Evolutionary conservation across 768 basidiomycete genomes (phyloP).

Genomic region (Pholiota microspora): DNA sequence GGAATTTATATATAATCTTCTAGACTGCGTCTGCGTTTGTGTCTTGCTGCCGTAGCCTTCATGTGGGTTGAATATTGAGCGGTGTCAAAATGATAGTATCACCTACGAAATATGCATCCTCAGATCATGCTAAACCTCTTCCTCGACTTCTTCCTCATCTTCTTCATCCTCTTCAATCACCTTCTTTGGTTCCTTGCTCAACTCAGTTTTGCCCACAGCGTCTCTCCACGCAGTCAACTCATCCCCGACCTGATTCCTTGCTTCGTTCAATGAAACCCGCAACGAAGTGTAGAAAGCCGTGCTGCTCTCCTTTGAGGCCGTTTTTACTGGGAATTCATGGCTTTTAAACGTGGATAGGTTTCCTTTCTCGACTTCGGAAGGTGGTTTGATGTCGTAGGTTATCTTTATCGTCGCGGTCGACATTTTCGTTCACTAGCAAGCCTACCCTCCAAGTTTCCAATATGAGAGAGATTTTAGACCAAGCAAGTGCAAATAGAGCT

Average conservation of each 20-base stretch:
- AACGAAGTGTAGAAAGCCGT: constrained; percentile 51
- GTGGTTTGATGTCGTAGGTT: constrained; percentile 21
- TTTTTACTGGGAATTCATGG: constrained; percentile 12
- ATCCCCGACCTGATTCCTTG: constrained; percentile 55
- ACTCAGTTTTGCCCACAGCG: constrained; percentile 62
- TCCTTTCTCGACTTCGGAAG: constrained; percentile 5
- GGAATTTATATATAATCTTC: constrained; percentile 10
- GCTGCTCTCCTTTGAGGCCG: constrained; percentile 12
- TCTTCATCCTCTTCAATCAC: constrained; percentile 42
- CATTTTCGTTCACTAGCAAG: not conserved
- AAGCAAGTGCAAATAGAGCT: constrained; percentile 13
- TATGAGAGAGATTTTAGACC: not conserved
- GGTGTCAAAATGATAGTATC: not conserved
- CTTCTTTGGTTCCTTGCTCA: constrained; percentile 53
- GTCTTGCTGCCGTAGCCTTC: not conserved
- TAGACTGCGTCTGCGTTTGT: constrained; percentile 4
- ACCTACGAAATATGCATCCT: not conserved
- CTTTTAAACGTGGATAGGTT: constrained; percentile 9
- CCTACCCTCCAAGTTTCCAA: too few species aligned
- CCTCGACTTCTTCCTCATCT: constrained; percentile 20
- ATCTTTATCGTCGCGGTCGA: constrained; percentile 20
- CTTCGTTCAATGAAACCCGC: constrained; percentile 45
- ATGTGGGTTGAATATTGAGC: not conserved
- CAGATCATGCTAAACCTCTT: constrained; percentile 8
- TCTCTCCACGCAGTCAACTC: constrained; percentile 78